Evolutionary conservation across 306 rosid species (phyloP).

Genomic region (Prunus padus): DNA sequence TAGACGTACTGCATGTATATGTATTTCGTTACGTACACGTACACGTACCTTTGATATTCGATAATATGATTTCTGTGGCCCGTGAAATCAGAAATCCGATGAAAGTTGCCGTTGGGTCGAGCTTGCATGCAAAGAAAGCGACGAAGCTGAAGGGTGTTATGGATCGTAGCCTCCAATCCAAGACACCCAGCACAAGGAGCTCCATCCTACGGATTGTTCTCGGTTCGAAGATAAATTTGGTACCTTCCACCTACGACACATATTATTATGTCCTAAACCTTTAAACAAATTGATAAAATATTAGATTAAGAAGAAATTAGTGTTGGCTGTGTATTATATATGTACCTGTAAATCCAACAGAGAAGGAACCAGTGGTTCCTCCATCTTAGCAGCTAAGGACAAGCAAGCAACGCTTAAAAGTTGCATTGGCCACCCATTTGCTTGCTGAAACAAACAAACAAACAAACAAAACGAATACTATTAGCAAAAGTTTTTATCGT

Average conservation of each 20-base stretch:
- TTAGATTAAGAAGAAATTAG: neutral
- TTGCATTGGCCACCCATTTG: constrained; percentile 91
- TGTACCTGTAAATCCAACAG: constrained; percentile 89
- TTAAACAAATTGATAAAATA: neutral
- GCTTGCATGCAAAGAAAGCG: constrained; percentile 82
- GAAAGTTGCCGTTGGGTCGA: constrained; percentile 64
- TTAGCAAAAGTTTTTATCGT: neutral
- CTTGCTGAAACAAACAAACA: constrained; percentile 48
- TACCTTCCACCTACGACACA: constrained; percentile 63
- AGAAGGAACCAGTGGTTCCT: constrained; percentile 90
- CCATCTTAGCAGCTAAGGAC: constrained; percentile 98
- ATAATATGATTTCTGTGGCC: constrained; percentile 74
- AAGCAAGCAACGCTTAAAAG: constrained; percentile 87
- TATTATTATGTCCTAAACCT: neutral
- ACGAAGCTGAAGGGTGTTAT: constrained; percentile 89
- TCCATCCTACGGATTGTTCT: constrained; percentile 87
- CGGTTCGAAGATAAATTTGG: constrained; percentile 77
- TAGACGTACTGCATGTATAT: too few relatives aligned
- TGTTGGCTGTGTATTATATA: neutral
- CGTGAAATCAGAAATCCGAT: constrained; percentile 66
- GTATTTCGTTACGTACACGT: neutral
- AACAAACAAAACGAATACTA: neutral
- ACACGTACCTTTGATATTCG: constrained; percentile 65
- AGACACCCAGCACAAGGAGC: constrained; percentile 66
- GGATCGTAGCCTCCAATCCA: constrained; percentile 97